Base-by-base conservation (phyloP, 2,329 filamentous ascomycete species). In the Epichloe glyceriae region DNA sequence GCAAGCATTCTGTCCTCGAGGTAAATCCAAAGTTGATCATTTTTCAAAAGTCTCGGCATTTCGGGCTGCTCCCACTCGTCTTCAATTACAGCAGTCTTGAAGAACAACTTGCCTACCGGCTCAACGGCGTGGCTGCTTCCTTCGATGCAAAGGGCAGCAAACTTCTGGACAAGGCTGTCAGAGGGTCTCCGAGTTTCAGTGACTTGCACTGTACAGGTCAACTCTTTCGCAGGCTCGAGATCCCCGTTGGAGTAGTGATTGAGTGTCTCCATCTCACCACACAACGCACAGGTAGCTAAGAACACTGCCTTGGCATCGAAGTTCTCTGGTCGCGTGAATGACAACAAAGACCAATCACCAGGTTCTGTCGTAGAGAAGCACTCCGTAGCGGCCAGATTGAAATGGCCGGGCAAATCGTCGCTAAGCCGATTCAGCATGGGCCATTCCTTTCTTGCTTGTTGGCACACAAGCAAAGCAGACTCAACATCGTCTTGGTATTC, bases 361-460 rank as follows among this genome's bases (percentile, higher is more conserved):
- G 63, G 53, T 0, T 60, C 56, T 11, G 57, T 41, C 1, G 65
- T 59, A 46, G 76, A 79, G 59, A 86, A 87, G 0, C 94, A 70
- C 10, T 76, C 78, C 2, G 81, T 81, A 46, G 84, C 84, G 0
- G 86, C 83, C n/a, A 74, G 71, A 64, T 94, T 94, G 73, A 95
- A 96, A 11, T 78, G 67, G 0, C 90, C 90, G 0, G 90, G 89
- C 5, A 94, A 71, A 2, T 65, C 63, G 1, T 62, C 53, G 1
- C 71, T 68, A 7, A 85, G 69, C 30, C 74, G 62, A 5, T 73
- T 67, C 37, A 83, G 72, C 49, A 76, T 72, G 54, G 78, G 77
- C 37, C 93, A 73, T 65, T 97, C 88, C 2, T 69, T 60, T 3
- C 79, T 73, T 1, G 86, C 88, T 14, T 73, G 61, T 19, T 81